Base-by-base conservation (phyloP, 352 stramenopile species). In the Globisporangium megalacanthum region DNA sequence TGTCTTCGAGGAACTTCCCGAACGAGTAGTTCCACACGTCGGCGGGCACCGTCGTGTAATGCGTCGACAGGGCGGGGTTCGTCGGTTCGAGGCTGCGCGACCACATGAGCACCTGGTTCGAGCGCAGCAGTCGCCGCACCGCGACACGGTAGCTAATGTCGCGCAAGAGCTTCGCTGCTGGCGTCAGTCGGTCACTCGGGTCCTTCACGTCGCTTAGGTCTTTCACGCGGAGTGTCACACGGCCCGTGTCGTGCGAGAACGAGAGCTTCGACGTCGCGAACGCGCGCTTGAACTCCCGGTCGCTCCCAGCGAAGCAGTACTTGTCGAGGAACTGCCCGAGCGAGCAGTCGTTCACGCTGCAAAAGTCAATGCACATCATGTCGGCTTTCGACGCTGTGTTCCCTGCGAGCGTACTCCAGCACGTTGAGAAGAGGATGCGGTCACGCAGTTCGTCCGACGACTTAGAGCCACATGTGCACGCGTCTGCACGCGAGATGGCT, bases 341-440 rank as follows among this genome's bases (percentile, higher is more conserved):
- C 2, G 83, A 92, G 67, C 82, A 90, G 59, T 95, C 86, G 47
- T 89, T 90, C 8, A 75, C 70, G 57, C 70, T 90, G 66, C 90
- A 94, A 35, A 95, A 95, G 63, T 92, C 80, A 39, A 95, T 92
- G 57, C 83, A 92, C 76, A 92, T 92, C 77, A 93, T 89, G 49
- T 95, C 82, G 22, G 86, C 82, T 60, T 88, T 86, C 10, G 86
- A 95, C 31, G 83, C 78, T 5, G 70, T 87, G 48, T 81, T 87
- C 1, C 78, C 82, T 7, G 91, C 75, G 6, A 95, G 61, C 19
- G 81, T 71, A 52, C 82, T 94, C 86, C 86, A 95, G 54, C 86
- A 95, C 17, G 80, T 83, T 25, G 86, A 95, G 62, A 95, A 88
- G 7, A 95, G 53, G 31, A 95, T 83, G 10, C 79, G 75, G 37